Base-by-base conservation (phyloP, 1,139 yeast genomes). In the Hansenula lynferdii region DNA sequence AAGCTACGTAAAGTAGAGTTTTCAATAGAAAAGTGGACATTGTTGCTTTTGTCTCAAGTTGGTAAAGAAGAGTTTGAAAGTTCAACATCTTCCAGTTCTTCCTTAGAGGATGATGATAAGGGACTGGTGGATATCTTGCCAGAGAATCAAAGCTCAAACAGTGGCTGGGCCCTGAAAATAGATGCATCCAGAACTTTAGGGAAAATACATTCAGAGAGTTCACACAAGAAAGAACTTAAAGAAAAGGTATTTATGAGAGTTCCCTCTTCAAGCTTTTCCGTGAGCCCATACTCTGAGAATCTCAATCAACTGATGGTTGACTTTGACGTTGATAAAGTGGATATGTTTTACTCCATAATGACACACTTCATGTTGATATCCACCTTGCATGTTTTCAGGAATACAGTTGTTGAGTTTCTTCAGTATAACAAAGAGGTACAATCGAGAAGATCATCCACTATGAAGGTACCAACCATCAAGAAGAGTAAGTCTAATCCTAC, bases 341-440 rank as follows among this genome's bases (percentile, higher is more conserved):
- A 58, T 25, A 52, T 65, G 2, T 50, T 60, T n/a, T 62, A 72
- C 35, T 79, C 80, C 34, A 58, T 72, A 11, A 70, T 69, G 47
- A 71, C 75, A 23, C 60, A 73, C 20, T 80, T 79, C 52, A 64
- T 74, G 1, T 45, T 77, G 0, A 55, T 79, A 14, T 84, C 89
- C 2, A 62, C 79, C 8, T 47, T 76, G 4, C 76, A 75, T 49
- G 56, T 81, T 12, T 47, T 81, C 15, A 65, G 69, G 38, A 76
- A 76, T 45, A 66, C 72, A 5, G 42, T 77, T 3, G 37, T 70
- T 7, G 59, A 60, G 41, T 80, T 72, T 49, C 46, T 47, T 39
- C 51, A 38, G 43, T 44, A 43, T 28, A 42, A 43, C n/a, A 41
- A 40, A 15, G 24, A 40, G 43, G 43, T 37, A 62, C 15, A 57